Percentiles rank a stretch among this genome's conserved stretches.
Conservation (phyloP, 2,329 filamentous ascomycete genomes). For the Aspergillus sp. region DNA sequence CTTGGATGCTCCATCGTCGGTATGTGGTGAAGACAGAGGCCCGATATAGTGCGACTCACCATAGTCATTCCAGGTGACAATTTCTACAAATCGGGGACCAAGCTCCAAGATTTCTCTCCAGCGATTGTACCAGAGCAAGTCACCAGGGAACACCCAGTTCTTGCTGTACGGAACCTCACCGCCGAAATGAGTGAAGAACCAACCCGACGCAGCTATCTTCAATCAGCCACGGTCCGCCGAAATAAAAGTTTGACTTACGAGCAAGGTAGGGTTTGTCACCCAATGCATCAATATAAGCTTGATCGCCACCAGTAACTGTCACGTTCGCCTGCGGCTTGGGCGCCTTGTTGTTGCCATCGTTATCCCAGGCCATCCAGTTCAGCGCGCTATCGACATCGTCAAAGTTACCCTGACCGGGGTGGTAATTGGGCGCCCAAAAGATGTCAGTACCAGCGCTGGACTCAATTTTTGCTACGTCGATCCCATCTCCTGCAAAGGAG, state of each 20-base stretch:
- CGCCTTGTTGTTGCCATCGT: constrained; percentile 54
- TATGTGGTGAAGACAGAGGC: constrained; percentile 49
- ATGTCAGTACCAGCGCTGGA: constrained; percentile 50
- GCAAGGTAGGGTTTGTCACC: constrained; percentile 55
- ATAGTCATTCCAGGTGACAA: constrained; percentile 57
- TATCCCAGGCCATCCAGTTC: constrained; percentile 53
- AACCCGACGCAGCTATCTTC: constrained; percentile 47
- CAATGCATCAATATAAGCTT: constrained; percentile 38
- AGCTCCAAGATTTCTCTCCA: constrained; percentile 50
- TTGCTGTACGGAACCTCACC: constrained; percentile 53
- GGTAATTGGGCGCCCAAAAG: constrained; percentile 58
- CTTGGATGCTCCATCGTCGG: constrained; percentile 49
- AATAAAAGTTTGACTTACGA: constrained; percentile 31
- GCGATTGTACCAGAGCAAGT: constrained; percentile 50
- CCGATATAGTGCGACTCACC: constrained; percentile 62
- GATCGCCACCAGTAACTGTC: constrained; percentile 47
- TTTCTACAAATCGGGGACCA: constrained; percentile 55
- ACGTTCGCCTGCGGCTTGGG: constrained; percentile 46
- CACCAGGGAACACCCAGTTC: constrained; percentile 57
- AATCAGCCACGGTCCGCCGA: background rate
- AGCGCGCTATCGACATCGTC: constrained; percentile 47
- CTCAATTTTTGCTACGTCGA: constrained; percentile 50
- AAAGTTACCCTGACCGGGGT: constrained; percentile 47
- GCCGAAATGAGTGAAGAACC: constrained; percentile 59
- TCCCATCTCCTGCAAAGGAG: constrained; percentile 56